phyloP scores from a whole-genome alignment of 176 grass and related monocot genomes.

The Aegilops longissima region DNA sequence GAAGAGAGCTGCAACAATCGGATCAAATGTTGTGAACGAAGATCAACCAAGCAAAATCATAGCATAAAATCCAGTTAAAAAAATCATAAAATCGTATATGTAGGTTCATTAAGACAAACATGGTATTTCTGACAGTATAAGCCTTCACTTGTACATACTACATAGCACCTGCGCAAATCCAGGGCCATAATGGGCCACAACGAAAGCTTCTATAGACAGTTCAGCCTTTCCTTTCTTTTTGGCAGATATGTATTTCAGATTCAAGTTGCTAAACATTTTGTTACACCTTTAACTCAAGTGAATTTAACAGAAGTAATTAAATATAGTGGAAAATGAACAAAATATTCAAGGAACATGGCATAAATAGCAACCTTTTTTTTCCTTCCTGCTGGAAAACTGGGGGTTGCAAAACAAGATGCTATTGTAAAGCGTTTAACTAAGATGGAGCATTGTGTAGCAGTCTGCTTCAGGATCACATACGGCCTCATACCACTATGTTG shows the following conservation, averaged over 20 bases:
- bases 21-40: constrained; percentile 27
- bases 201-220: neutral
- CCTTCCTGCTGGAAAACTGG: neutral
- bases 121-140: constrained; percentile 4
- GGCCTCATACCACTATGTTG: neutral
- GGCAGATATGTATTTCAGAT: constrained; percentile 10
- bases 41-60: constrained; percentile 4
- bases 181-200: neutral
- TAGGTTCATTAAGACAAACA: neutral
- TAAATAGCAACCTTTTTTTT: neutral
- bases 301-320: neutral
- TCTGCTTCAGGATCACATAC: neutral
- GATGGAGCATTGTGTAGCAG: neutral
- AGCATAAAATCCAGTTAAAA: neutral
- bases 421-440: constrained; percentile 4
- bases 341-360: neutral
- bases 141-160: constrained; percentile 21
- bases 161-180: constrained; percentile 1
- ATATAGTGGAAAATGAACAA: neutral
- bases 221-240: constrained; percentile 17
- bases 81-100: neutral
- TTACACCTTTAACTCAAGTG: neutral
- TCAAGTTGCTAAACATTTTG: constrained; percentile 15
- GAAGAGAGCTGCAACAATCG: constrained; percentile 82
- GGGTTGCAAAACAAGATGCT: neutral